phyloP scores from a whole-genome alignment of 2,329 filamentous ascomycete genomes.

The Pleoardoris graminearum region DNA sequence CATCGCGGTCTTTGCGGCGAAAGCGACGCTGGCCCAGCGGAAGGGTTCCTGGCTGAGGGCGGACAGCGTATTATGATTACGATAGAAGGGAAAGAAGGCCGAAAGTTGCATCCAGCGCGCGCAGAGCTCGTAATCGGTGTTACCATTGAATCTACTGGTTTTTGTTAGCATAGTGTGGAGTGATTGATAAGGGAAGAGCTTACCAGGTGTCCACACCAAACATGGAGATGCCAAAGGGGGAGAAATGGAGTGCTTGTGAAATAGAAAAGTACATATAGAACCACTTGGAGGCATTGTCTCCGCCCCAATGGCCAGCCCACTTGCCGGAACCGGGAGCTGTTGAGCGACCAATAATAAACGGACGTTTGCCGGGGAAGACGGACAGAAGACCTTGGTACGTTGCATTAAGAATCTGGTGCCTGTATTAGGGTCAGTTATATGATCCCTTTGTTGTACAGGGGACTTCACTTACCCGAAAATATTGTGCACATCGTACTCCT shows the following conservation, averaged over 20 bases:
- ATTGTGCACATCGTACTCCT: slow-evolving; percentile 85
- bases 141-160: slow-evolving; percentile 65
- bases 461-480: slow-evolving; percentile 53
- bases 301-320: slow-evolving; percentile 81
- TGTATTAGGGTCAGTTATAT: slow-evolving; percentile 35
- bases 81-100: slow-evolving; percentile 78
- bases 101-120: slow-evolving; percentile 73
- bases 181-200: not conserved
- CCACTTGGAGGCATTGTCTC: slow-evolving; percentile 70
- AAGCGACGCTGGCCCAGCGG: slow-evolving; percentile 66
- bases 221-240: slow-evolving; percentile 76
- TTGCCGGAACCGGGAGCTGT: slow-evolving; percentile 78
- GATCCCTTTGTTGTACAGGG: too few species aligned
- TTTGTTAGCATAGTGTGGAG: not conserved
- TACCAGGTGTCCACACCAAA: slow-evolving; percentile 63
- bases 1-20: slow-evolving; percentile 69
- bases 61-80: slow-evolving; percentile 71
- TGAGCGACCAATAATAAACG: slow-evolving; percentile 81
- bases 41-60: slow-evolving; percentile 72
- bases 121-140: slow-evolving; percentile 70
- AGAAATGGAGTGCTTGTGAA: slow-evolving; percentile 74
- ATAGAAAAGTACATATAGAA: slow-evolving; percentile 76
- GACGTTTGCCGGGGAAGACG: slow-evolving; percentile 69
- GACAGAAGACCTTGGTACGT: slow-evolving; percentile 72
- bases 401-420: slow-evolving; percentile 73